Base-by-base conservation (phyloP, 106 monocot genomes). In the Apostasia shenzhenica region DNA sequence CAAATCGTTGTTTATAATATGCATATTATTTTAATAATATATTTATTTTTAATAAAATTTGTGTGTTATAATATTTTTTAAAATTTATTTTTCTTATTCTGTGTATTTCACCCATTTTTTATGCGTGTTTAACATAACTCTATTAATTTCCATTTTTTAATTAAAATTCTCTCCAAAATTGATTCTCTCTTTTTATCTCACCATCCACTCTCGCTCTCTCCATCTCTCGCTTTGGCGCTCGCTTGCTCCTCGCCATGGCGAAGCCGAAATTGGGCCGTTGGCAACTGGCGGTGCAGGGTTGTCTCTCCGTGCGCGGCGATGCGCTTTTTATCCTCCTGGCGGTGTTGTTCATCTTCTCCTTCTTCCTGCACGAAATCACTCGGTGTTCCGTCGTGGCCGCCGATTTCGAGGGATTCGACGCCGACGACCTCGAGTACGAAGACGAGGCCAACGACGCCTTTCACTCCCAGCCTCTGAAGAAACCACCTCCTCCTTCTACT, bases 381-480 rank as follows among this genome's bases (percentile, higher is more conserved):
- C 70, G 62, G 49, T 41, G 12, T 54, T 64, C 70, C 41, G 70
- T 41, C 42, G 2, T 71, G 48, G 71, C 77, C 11, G 48, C 77
- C 57, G 65, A 77, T 6, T 77, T 77, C 71, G 77, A 77, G 57
- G 77, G 77, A 1, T 77, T 77, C 70, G 77, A 77, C 41, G 56
- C 71, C 62, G 77, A 77, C 26, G 54, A 70, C 1, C 53, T 66
- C 67, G 69, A 75, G 1, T 67, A 68, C 6, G 75, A 67, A 4
- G 75, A 75, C 48, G 67, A 67, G 42, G 12, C 52, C 3, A 13
- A 52, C 52, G 54, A 68, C 1, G 12, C 68, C 7, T n/a, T 60
- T 58, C 38, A 8, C 41, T 37, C 67, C 14, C 51, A 48, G 57
- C 14, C 47, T n/a, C 8, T 41, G 48, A 38, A 59, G 9, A 12